Base-by-base conservation (phyloP, 2,329 filamentous ascomycete genomes). In the Talaromyces sp. region DNA sequence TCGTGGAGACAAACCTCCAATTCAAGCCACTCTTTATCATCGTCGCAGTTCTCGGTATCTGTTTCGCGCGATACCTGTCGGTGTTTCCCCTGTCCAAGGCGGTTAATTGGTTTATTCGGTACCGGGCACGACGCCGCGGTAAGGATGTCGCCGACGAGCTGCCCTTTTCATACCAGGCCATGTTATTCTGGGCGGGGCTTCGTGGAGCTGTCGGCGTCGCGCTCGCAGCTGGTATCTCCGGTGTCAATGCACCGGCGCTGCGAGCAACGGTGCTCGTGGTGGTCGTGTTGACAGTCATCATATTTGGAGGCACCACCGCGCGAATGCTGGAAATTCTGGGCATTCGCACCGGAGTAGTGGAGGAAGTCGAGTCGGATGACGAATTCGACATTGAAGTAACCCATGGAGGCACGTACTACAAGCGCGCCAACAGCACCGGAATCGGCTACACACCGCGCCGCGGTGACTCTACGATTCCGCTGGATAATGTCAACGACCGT, bases 121-220 rank as follows among this genome's bases (percentile, higher is more conserved):
- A 96, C 73, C 86, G 92, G 54, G 91, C 93, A 17, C 84, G 86
- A 56, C 86, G 91, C 55, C 85, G 88, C 59, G 92, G 92, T 27
- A 83, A 82, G 61, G 90, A 96, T 61, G 85, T 88, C 5, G 85
- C 86, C 17, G 93, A 98, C 66, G 95, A 98, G 75, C 80, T 99
- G 39, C 95, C 95, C 0, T 96, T 92, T 72, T 92, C 91, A 68
- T 96, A 98, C 76, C 95, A 98, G 76, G 92, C 90, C n/a, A 98
- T 99, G 95, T 85, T 99, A n/a, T 99, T 96, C 79, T 99, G 95
- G 95, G 95, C 95, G 17, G 95, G 95, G 28, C 83, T 99, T 32
- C 91, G 95, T 65, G 95, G 95, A 69, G 95, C 95, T 54, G 95
- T 99, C 68, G 95, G 95, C 61, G 95, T 99, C 39, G 95, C 95